Percentiles rank a stretch among this genome's conserved stretches.
Conservation (phyloP, 805 yeast species). For the Metschnikowia vanudenii region DNA sequence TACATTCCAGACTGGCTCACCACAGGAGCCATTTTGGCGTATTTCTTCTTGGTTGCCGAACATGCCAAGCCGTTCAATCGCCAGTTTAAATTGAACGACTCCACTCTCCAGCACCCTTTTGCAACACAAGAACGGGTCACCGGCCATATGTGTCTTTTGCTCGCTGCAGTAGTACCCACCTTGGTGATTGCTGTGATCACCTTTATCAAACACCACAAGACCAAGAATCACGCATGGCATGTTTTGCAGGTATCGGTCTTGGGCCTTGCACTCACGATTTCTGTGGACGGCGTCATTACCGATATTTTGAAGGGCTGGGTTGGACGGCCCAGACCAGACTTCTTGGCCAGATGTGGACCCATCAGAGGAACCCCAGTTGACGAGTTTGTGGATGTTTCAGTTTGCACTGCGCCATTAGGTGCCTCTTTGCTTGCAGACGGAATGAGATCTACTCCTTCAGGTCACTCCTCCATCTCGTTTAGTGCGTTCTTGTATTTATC, state of each 20-base stretch:
- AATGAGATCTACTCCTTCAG: slow-evolving; percentile 56
- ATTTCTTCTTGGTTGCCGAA: slow-evolving; percentile 33
- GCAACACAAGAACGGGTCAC: slow-evolving; percentile 32
- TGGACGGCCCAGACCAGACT: slow-evolving; percentile 24
- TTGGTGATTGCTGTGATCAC: slow-evolving; percentile 19
- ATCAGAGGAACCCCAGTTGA: slow-evolving; percentile 13
- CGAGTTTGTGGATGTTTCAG: slow-evolving; percentile 21
- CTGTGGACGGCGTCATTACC: slow-evolving; percentile 34
- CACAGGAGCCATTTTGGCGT: slow-evolving; percentile 22
- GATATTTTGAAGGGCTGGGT: slow-evolving; percentile 39
- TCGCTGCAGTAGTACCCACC: slow-evolving; percentile 29
- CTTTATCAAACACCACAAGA: slow-evolving; percentile 10
- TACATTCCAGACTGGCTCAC: slow-evolving; percentile 34
- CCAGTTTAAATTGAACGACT: slow-evolving; percentile 34
- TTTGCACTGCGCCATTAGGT: slow-evolving; percentile 29
- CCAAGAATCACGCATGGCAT: slow-evolving; percentile 21
- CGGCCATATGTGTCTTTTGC: slow-evolving; percentile 24
- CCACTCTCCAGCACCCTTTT: slow-evolving; percentile 37
- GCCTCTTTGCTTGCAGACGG: slow-evolving; percentile 43
- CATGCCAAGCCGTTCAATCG: slow-evolving; percentile 34
- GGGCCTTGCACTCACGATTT: slow-evolving; percentile 28
- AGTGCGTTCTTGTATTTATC: slow-evolving; percentile 47
- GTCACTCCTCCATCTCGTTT: slow-evolving; percentile 56
- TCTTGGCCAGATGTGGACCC: slow-evolving; percentile 19
- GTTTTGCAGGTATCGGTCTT: slow-evolving; percentile 30